Conservation (phyloP, 345 rosid genomes). For the Geranium brycei region DNA sequence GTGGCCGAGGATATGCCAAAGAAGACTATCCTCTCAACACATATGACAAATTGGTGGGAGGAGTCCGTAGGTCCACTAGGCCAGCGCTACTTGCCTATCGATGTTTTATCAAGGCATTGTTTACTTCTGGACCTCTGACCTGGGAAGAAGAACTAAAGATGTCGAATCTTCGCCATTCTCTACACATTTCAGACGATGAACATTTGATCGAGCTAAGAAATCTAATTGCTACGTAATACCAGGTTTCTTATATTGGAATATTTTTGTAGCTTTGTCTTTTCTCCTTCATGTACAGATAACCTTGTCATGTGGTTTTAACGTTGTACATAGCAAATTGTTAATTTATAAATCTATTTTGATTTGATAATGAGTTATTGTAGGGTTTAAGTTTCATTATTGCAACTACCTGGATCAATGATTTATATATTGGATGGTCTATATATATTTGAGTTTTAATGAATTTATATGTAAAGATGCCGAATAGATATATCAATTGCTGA, state of each 20-base stretch:
- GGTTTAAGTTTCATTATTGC: too few relatives aligned
- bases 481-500: not conserved
- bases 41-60: slow-evolving; percentile 8
- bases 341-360: not conserved
- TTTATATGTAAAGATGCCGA: not conserved
- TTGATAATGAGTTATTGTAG: not conserved
- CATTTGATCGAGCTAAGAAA: slow-evolving; percentile 23
- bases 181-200: slow-evolving; percentile 25
- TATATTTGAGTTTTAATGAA: not conserved
- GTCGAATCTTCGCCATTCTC: slow-evolving; percentile 16
- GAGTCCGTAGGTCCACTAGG: slow-evolving; percentile 12
- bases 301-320: too few relatives aligned
- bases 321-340: not conserved
- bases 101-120: slow-evolving; percentile 9
- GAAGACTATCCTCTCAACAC: not conserved
- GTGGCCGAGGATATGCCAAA: slow-evolving; percentile 1
- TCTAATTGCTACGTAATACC: slow-evolving; percentile 17
- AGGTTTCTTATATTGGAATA: not conserved
- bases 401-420: too few relatives aligned
- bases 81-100: slow-evolving; percentile 15
- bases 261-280: too few relatives aligned
- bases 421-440: not conserved
- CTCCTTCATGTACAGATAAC: too few relatives aligned
- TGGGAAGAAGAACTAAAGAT: slow-evolving; percentile 27
- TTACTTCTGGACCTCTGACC: slow-evolving; percentile 22